These are phyloP conservation scores for Dictyostelium firmibasis DNA, from an alignment of 78 protist species.

Conservation along the genomic window DNA sequence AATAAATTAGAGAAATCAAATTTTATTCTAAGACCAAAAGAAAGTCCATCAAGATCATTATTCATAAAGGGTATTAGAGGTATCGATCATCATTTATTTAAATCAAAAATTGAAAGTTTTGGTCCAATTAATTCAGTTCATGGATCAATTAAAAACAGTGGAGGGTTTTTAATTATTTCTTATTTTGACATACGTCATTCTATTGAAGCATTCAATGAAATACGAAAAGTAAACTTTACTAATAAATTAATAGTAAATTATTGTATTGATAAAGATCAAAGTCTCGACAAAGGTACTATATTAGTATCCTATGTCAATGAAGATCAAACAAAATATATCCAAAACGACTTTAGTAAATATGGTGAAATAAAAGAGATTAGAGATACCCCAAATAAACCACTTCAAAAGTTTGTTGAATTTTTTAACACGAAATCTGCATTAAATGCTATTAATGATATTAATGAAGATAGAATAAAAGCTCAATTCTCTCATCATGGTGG, in stretches of 20 bases:
- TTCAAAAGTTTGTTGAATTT: slow-evolving; percentile 88
- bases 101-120: not conserved
- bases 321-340: slow-evolving; percentile 10
- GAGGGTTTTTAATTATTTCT: slow-evolving; percentile 79
- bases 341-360: slow-evolving; percentile 48
- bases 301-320: slow-evolving; percentile 86
- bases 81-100: not conserved
- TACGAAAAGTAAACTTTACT: slow-evolving; percentile 12
- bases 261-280: slow-evolving; percentile 61
- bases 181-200: slow-evolving; percentile 88
- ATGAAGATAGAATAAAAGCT: slow-evolving; percentile 74
- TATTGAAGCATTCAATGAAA: slow-evolving; percentile 54
- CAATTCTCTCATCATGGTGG: slow-evolving; percentile 76
- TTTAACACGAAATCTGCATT: slow-evolving; percentile 84
- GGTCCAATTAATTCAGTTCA: slow-evolving; percentile 51
- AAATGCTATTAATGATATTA: slow-evolving; percentile 68
- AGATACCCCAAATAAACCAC: slow-evolving; percentile 90
- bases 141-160: slow-evolving; percentile 20
- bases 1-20: not conserved
- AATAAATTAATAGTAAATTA: slow-evolving; percentile 62
- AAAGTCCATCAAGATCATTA: slow-evolving; percentile 72
- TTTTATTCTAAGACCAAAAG: slow-evolving; percentile 43
- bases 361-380: slow-evolving; percentile 90
- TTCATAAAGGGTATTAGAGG: slow-evolving; percentile 69
- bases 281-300: slow-evolving; percentile 88